Conservation (phyloP, 169 alveolate species). For the Plasmodium yoelii region DNA sequence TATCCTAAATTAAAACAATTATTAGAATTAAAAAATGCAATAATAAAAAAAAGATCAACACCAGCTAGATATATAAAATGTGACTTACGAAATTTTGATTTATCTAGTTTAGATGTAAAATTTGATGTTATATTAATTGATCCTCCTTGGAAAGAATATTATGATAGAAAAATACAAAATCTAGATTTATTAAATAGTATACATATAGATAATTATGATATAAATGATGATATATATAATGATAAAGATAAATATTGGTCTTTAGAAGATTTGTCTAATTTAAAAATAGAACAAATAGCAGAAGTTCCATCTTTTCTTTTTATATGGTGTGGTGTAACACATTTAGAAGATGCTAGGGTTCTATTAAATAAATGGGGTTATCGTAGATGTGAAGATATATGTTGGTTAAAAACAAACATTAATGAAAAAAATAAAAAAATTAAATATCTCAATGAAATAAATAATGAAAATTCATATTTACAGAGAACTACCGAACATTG, state of each 20-base stretch:
- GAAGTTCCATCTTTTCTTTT: constrained; percentile 92
- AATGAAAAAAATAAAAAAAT: constrained; percentile 79
- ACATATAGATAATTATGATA: constrained; percentile 55
- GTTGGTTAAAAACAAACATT: constrained; percentile 94
- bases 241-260: constrained; percentile 78
- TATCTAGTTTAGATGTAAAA: constrained; percentile 85
- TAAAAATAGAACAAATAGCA: constrained; percentile 90
- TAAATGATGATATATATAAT: constrained; percentile 51
- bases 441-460: constrained; percentile 74
- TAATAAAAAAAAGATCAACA: constrained; percentile 89
- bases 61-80: constrained; percentile 91
- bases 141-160: constrained; percentile 93
- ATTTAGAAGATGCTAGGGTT: constrained; percentile 87
- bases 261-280: constrained; percentile 80
- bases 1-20: constrained; percentile 92
- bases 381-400: constrained; percentile 95
- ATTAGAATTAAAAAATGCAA: constrained; percentile 89
- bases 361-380: constrained; percentile 93
- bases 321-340: constrained; percentile 93
- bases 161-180: constrained; percentile 66
- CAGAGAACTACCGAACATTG: constrained; percentile 95
- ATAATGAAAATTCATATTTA: constrained; percentile 79
- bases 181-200: constrained; percentile 60
- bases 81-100: constrained; percentile 88
- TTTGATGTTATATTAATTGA: constrained; percentile 94